Conservation (phyloP, 345 rosid genomes). For the Populus ilicifolia region DNA sequence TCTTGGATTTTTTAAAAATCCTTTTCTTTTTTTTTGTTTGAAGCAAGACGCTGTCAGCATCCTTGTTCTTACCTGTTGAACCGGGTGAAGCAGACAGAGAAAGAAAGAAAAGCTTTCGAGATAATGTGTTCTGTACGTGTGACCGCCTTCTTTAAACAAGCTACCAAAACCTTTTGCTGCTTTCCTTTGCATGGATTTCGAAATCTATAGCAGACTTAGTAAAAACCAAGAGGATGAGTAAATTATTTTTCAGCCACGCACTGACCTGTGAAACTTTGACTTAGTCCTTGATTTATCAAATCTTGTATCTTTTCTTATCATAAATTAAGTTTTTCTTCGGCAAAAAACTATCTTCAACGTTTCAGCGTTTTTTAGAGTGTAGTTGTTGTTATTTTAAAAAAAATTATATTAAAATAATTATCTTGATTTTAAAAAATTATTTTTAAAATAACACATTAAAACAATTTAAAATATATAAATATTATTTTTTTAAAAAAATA, state of each 20-base stretch:
- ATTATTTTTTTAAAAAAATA: no score
- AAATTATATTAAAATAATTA: no score
- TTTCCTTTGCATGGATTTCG: conserved; percentile 25
- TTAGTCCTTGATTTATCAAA: not conserved
- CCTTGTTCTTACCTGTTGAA: conserved; percentile 20
- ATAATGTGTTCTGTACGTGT: conserved; percentile 8
- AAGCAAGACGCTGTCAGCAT: conserved; percentile 17
- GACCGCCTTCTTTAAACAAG: not conserved
- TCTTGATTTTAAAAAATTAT: no score
- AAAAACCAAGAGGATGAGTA: not conserved
- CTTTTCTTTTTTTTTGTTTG: no score
- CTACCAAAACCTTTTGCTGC: not conserved
- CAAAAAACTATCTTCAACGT: no score
- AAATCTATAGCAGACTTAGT: not conserved
- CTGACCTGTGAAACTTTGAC: not conserved
- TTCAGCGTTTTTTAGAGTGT: no score
- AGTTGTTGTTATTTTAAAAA: no score
- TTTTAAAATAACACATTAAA: no score
- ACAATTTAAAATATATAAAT: no score
- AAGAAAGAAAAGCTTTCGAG: not conserved
- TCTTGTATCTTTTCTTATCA: not conserved
- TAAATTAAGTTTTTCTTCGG: no score
- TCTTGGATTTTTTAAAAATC: not conserved
- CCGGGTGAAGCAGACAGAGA: not conserved
- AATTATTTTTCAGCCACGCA: not conserved